phyloP scores from a whole-genome alignment of 2,329 filamentous ascomycete genomes.

The Dryadomyces sulphureus region DNA sequence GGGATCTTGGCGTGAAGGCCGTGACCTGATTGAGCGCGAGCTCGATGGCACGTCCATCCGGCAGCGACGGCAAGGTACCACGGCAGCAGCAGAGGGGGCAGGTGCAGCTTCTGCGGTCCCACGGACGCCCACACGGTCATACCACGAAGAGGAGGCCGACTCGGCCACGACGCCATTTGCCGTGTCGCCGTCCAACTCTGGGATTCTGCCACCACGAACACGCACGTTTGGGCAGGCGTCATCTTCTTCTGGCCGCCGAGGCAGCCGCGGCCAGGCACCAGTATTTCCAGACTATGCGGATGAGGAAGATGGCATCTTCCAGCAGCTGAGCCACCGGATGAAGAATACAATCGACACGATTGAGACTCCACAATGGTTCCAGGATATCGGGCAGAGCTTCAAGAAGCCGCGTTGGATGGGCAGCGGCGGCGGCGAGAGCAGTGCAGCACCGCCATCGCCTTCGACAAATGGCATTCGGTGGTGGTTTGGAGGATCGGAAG shows the following conservation, averaged over 20 bases:
- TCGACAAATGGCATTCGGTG: slow-evolving; percentile 27
- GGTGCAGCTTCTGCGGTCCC: slow-evolving; percentile 12
- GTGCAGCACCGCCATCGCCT: slow-evolving; percentile 10
- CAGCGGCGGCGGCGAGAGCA: slow-evolving; percentile 30
- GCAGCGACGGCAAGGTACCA: slow-evolving; percentile 28
- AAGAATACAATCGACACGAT: slow-evolving; percentile 83
- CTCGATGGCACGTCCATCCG: slow-evolving; percentile 48
- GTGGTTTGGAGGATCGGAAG: slow-evolving; percentile 39
- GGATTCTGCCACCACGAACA: slow-evolving; percentile 11
- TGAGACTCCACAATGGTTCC: slow-evolving; percentile 70
- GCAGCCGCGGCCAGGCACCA: background rate
- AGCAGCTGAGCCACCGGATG: slow-evolving; percentile 69
- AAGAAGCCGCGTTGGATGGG: slow-evolving; percentile 75
- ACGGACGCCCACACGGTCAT: background rate
- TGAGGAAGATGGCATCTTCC: slow-evolving; percentile 70
- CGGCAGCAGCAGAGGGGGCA: background rate
- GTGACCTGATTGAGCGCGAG: slow-evolving; percentile 80
- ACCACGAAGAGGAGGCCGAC: slow-evolving; percentile 1
- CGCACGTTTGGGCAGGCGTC: slow-evolving; percentile 16
- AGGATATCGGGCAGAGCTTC: slow-evolving; percentile 52
- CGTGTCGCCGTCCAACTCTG: slow-evolving; percentile 19
- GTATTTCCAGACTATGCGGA: slow-evolving; percentile 28
- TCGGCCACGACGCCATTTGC: slow-evolving; percentile 28
- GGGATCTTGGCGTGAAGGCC: slow-evolving; percentile 81
- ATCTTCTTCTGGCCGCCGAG: slow-evolving; percentile 6